A percentile compares a stretch with the other conserved stretches of the same genome.
Evolutionary conservation across 306 rosid species (phyloP).

Genomic region (Sindora glabra): DNA sequence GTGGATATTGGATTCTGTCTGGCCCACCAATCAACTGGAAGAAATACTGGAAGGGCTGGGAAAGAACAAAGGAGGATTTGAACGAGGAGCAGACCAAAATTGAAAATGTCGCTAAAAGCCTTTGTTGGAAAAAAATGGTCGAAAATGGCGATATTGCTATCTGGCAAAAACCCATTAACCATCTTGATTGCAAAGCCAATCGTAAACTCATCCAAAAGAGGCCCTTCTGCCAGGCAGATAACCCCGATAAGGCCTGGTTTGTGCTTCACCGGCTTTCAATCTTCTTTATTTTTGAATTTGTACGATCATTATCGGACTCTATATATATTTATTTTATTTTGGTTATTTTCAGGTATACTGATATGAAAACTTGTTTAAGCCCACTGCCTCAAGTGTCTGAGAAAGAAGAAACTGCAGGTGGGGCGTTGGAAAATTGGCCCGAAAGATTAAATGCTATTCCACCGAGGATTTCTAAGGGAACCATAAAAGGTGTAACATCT

Average conservation of each 20-base stretch:
- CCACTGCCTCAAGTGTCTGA: constrained; percentile 57
- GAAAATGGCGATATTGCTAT: constrained; percentile 67
- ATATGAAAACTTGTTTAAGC: constrained; percentile 65
- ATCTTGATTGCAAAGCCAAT: constrained; percentile 40
- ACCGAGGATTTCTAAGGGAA: constrained; percentile 60
- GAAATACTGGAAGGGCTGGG: constrained; percentile 67
- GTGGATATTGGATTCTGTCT: constrained; percentile 77
- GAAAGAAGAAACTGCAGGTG: constrained; percentile 55
- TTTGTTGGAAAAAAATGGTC: constrained; percentile 61
- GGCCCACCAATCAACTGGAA: constrained; percentile 75
- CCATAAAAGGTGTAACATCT: constrained; percentile 38
- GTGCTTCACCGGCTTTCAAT: constrained; percentile 12
- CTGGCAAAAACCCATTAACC: constrained; percentile 77
- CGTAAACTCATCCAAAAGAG: constrained; percentile 19
- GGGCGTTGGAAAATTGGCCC: constrained; percentile 62
- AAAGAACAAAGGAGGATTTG: constrained; percentile 60
- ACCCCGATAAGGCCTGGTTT: constrained; percentile 61
- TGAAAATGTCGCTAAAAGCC: constrained; percentile 61
- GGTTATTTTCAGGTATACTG: constrained; percentile 48
- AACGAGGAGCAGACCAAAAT: constrained; percentile 51
- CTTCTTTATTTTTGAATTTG: too few species aligned
- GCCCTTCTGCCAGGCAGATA: constrained; percentile 38
- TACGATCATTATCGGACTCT: too few species aligned
- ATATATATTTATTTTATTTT: background rate
- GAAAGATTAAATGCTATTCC: constrained; percentile 48